A percentile compares a stretch with the other conserved stretches of the same genome.
Evolutionary conservation across 768 basidiomycete genomes (phyloP).

Genomic region (Boletus huronensis): DNA sequence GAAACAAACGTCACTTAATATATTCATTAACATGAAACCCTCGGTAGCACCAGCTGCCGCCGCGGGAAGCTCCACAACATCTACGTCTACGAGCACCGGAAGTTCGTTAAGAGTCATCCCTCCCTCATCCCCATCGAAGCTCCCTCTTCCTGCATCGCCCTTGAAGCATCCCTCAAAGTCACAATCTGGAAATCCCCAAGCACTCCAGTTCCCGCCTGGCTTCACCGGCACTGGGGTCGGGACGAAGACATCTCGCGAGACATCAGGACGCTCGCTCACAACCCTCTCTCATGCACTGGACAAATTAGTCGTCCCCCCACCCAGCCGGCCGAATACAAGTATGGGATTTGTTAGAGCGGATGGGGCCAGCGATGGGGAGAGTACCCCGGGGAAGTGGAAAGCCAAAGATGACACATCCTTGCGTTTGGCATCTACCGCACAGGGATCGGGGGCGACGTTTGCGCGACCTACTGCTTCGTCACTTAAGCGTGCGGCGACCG

Average conservation of each 20-base stretch:
- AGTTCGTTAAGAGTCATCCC: slow-evolving; percentile 5
- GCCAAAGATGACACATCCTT: slow-evolving; percentile 24
- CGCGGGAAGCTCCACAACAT: background rate
- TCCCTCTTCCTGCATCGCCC: slow-evolving; percentile 25
- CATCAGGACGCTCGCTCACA: slow-evolving; percentile 45
- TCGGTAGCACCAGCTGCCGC: background rate
- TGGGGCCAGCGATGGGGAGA: background rate
- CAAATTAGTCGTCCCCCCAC: slow-evolving; percentile 64
- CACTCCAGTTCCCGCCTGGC: slow-evolving; percentile 6
- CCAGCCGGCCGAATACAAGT: slow-evolving; percentile 64
- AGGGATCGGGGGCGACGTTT: slow-evolving; percentile 12
- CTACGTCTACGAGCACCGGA: slow-evolving; percentile 7
- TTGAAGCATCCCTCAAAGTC: slow-evolving; percentile 11
- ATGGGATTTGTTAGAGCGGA: slow-evolving; percentile 54
- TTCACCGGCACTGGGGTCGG: background rate
- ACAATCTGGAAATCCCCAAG: slow-evolving; percentile 4
- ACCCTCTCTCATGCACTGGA: slow-evolving; percentile 70
- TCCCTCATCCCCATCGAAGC: slow-evolving; percentile 27
- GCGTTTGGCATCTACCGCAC: background rate
- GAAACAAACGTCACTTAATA: slow-evolving; percentile 24
- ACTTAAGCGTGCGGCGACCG: slow-evolving; percentile 26
- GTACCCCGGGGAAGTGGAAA: slow-evolving; percentile 15
- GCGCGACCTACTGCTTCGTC: slow-evolving; percentile 32
- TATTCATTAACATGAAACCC: slow-evolving; percentile 20
- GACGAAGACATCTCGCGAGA: background rate